A percentile compares a stretch with the other conserved stretches of the same genome.
Conservation (phyloP, 495 filamentous ascomycete species). For the Peziza echinospora region DNA sequence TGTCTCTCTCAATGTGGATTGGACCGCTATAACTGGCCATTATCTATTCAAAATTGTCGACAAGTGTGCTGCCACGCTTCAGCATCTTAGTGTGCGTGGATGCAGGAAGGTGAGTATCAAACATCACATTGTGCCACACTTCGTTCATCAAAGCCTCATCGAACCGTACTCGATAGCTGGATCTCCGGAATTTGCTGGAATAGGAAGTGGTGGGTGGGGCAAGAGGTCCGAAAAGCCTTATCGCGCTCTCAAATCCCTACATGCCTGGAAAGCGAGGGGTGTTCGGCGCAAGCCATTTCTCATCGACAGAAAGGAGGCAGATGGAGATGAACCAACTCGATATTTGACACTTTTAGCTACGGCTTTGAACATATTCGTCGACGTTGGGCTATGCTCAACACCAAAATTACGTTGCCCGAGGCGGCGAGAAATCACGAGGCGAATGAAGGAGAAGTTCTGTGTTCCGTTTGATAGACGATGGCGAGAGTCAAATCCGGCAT, state of each 20-base stretch:
- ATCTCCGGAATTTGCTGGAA: neutral
- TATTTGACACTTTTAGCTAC: constrained; percentile 19
- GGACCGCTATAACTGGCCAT: constrained; percentile 18
- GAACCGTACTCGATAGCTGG: constrained; percentile 12
- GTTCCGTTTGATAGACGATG: constrained; percentile 19
- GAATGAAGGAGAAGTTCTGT: constrained; percentile 19
- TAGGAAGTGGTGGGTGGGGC: neutral
- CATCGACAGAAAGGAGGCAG: constrained; percentile 19
- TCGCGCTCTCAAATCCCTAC: constrained; percentile 17
- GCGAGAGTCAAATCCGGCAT: constrained; percentile 11
- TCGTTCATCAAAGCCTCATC: constrained; percentile 18
- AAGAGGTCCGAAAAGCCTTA: constrained; percentile 3
- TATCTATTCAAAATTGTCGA: constrained; percentile 19
- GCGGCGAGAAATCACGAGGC: constrained; percentile 15
- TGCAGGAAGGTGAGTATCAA: constrained; percentile 20
- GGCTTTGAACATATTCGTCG: constrained; percentile 18
- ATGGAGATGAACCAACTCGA: constrained; percentile 18
- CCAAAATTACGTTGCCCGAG: constrained; percentile 19
- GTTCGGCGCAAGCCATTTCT: constrained; percentile 19
- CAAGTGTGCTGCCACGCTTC: constrained; percentile 16
- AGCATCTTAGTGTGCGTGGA: constrained; percentile 19
- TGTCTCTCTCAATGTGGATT: constrained; percentile 18
- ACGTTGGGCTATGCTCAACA: constrained; percentile 19
- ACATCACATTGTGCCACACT: constrained; percentile 20
- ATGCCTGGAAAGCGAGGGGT: constrained; percentile 19